Percentiles rank a stretch among this genome's conserved stretches.
These are phyloP conservation scores for Alternaria sp. DNA, from an alignment of 2,329 filamentous ascomycete species.

Conservation along the genomic window DNA sequence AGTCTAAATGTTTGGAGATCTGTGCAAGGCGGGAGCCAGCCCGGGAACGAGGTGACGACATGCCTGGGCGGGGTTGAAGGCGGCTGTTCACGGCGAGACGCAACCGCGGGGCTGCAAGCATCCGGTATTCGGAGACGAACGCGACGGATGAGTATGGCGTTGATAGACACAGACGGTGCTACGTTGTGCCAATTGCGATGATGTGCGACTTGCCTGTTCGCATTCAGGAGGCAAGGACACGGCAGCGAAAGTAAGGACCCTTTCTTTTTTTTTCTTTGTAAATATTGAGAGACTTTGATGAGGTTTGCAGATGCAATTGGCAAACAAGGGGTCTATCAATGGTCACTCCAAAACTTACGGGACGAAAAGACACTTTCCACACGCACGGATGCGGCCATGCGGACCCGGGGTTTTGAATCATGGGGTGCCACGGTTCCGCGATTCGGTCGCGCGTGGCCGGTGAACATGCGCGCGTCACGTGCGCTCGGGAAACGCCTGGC, in stretches of 20 bases:
- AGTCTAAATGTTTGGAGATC: conserved; percentile 68
- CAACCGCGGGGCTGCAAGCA: conserved; percentile 46
- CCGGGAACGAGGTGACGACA: conserved; percentile 42
- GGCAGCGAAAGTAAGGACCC: conserved; percentile 6
- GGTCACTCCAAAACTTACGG: conserved; percentile 7
- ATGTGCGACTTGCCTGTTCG: not conserved
- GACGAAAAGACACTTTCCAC: conserved; percentile 3
- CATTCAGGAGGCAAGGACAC: conserved; percentile 4
- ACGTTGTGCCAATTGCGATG: conserved; percentile 7
- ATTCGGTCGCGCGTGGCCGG: conserved; percentile 11
- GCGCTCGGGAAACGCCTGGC: conserved; percentile 17
- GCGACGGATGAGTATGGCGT: conserved; percentile 17
- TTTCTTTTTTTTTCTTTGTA: not conserved
- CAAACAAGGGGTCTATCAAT: conserved; percentile 8
- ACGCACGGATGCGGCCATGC: conserved; percentile 14
- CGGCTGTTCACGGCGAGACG: conserved; percentile 40
- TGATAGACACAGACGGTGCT: conserved; percentile 8
- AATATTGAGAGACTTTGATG: not conserved
- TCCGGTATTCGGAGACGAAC: conserved; percentile 42
- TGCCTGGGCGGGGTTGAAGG: conserved; percentile 40
- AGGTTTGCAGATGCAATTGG: not conserved
- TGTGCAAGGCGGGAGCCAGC: conserved; percentile 64
- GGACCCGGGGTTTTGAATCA: conserved; percentile 12
- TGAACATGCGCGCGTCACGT: conserved; percentile 27
- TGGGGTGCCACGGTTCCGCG: conserved; percentile 11